phyloP scores from a whole-genome alignment of 352 stramenopile genomes.

The Globisporangium middletonii region DNA sequence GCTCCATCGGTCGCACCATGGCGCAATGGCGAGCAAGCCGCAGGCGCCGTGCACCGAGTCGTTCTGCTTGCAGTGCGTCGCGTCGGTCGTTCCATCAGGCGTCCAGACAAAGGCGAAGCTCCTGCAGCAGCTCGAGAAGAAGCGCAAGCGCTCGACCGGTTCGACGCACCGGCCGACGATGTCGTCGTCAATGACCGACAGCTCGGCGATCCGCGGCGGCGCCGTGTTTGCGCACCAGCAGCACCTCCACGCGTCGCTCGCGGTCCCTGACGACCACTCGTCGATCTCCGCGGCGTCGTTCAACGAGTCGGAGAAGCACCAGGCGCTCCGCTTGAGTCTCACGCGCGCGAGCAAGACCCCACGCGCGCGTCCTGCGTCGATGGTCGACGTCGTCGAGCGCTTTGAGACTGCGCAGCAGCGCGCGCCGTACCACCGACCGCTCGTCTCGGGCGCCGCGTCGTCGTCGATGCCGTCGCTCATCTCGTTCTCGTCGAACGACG shows the following conservation, averaged over 20 bases:
- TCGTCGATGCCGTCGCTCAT: constrained; percentile 39
- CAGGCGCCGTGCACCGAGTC: constrained; percentile 56
- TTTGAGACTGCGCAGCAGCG: constrained; percentile 30
- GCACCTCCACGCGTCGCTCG: constrained; percentile 46
- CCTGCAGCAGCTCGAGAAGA: constrained; percentile 59
- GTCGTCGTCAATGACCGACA: constrained; percentile 17
- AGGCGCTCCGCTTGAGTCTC: constrained; percentile 55
- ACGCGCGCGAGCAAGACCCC: constrained; percentile 11
- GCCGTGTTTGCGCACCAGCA: neutral
- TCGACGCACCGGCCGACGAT: constrained; percentile 30
- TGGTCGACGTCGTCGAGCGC: constrained; percentile 63
- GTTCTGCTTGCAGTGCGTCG: constrained; percentile 70
- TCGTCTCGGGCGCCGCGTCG: constrained; percentile 30
- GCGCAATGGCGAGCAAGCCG: constrained; percentile 15
- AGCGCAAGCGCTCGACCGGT: constrained; percentile 30
- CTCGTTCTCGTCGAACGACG: constrained; percentile 43
- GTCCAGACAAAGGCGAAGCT: constrained; percentile 64
- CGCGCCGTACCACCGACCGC: constrained; percentile 4
- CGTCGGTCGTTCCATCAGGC: constrained; percentile 52
- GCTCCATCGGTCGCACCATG: constrained; percentile 30
- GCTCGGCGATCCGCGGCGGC: constrained; percentile 14
- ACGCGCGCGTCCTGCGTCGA: constrained; percentile 17
- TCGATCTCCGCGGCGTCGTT: constrained; percentile 70
- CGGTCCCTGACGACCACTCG: constrained; percentile 30
- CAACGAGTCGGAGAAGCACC: constrained; percentile 61